Evolutionary conservation across 192 early-diverging fungal species (phyloP).

Genomic region (Coemansia sp.): DNA sequence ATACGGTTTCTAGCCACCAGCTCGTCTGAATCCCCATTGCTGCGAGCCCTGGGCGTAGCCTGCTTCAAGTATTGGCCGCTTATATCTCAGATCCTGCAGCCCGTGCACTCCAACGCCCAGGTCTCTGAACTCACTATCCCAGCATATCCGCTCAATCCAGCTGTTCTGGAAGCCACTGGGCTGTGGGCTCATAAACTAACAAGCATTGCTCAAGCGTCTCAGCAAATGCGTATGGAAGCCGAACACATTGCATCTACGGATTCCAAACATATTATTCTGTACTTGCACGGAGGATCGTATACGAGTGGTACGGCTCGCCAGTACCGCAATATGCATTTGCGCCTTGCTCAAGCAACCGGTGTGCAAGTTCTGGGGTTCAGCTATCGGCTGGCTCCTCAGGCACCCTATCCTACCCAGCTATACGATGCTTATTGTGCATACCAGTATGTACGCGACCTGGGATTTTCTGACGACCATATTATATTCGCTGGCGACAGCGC

Average conservation of each 20-base stretch:
- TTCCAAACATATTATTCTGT: constrained; percentile 48
- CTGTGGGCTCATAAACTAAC: constrained; percentile 11
- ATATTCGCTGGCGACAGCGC: constrained; percentile 48
- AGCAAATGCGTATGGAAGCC: constrained; percentile 4
- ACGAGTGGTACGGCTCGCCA: constrained; percentile 36
- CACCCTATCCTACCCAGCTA: constrained; percentile 77
- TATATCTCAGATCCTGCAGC: not conserved
- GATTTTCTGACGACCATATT: constrained; percentile 15
- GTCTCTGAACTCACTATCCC: not conserved
- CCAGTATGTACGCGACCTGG: constrained; percentile 52
- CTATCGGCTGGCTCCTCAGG: constrained; percentile 80
- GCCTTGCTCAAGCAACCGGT: constrained; percentile 52
- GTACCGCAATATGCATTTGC: constrained; percentile 41
- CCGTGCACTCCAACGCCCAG: not conserved
- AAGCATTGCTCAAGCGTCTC: not conserved
- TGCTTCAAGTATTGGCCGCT: constrained; percentile 7
- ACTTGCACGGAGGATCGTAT: constrained; percentile 76
- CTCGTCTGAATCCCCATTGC: not conserved
- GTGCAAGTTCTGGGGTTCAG: constrained; percentile 54
- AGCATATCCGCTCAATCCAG: not conserved
- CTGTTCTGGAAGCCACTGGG: not conserved
- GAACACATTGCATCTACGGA: constrained; percentile 7
- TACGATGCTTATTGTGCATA: constrained; percentile 80
- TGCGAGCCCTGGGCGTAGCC: not conserved
- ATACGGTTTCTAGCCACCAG: constrained; percentile 10